phyloP scores from a whole-genome alignment of 305 asterid species.

The Rubia peregrina region DNA sequence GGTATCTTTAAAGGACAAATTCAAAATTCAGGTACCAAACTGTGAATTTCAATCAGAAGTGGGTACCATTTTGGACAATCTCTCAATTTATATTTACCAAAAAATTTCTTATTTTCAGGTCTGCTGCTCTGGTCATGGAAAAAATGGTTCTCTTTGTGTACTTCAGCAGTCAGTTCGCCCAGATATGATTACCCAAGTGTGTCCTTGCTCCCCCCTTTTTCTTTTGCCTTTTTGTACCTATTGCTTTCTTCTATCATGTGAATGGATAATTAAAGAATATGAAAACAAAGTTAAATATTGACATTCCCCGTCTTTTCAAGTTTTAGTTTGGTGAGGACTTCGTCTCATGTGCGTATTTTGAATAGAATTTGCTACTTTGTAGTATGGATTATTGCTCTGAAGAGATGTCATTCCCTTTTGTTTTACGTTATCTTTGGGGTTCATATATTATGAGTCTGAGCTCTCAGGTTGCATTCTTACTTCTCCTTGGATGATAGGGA shows the following conservation, averaged over 20 bases:
- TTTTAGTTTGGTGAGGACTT: not conserved
- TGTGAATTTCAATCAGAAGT: no score
- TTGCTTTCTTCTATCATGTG: slow-evolving; percentile 1
- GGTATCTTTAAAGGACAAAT: no score
- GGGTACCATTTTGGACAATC: no score
- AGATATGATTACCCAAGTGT: slow-evolving; percentile 83
- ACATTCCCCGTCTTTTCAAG: not conserved
- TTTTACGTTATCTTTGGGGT: not conserved
- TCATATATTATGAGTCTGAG: not conserved
- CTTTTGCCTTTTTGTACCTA: slow-evolving; percentile 3
- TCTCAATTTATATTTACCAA: not conserved
- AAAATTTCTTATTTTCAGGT: slow-evolving; percentile 39
- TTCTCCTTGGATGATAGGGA: not conserved
- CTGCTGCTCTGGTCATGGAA: slow-evolving; percentile 99
- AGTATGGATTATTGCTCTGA: not conserved
- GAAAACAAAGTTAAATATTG: not conserved
- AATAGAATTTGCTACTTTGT: not conserved
- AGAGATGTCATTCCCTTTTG: not conserved
- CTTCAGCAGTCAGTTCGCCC: slow-evolving; percentile 96
- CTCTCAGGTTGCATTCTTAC: not conserved
- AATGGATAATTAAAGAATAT: not conserved
- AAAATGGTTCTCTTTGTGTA: slow-evolving; percentile 85
- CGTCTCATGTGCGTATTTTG: not conserved
- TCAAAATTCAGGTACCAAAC: no score
- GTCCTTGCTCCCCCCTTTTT: slow-evolving; percentile 12